phyloP scores from a whole-genome alignment of 192 early-diverging fungal species.

The Kappamyces sp. region DNA sequence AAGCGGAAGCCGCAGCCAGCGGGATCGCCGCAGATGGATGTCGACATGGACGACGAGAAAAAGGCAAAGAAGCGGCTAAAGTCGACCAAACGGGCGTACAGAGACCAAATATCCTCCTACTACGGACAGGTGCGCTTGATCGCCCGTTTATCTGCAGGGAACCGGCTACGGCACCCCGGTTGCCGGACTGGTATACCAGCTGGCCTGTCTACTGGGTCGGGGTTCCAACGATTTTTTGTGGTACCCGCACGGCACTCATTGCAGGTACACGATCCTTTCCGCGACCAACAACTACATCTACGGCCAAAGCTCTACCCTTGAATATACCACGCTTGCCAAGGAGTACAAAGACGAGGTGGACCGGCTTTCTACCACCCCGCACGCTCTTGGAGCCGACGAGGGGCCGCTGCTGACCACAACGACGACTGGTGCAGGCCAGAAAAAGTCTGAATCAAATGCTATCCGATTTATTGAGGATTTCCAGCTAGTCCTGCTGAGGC shows the following conservation, averaged over 20 bases:
- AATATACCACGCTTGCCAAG: conserved; percentile 60
- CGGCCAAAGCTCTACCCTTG: conserved; percentile 61
- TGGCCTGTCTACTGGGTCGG: conserved; percentile 69
- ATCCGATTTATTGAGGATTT: conserved; percentile 74
- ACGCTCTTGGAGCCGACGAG: background rate
- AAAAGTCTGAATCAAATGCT: conserved; percentile 37
- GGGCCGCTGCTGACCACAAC: conserved; percentile 19
- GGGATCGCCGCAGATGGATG: conserved; percentile 25
- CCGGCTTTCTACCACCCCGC: conserved; percentile 38
- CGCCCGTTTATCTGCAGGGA: conserved; percentile 79
- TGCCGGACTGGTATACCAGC: conserved; percentile 61
- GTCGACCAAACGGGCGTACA: conserved; percentile 31
- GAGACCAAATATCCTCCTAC: conserved; percentile 76
- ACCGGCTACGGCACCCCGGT: conserved; percentile 71
- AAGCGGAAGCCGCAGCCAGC: background rate
- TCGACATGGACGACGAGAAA: conserved; percentile 1
- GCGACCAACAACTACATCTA: conserved; percentile 72
- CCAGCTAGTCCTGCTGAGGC: conserved; percentile 76
- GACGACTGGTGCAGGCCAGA: background rate
- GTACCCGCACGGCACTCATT: conserved; percentile 35
- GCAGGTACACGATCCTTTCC: conserved; percentile 73
- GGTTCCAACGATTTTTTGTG: conserved; percentile 70
- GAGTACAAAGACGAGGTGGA: conserved; percentile 67
- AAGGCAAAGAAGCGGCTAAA: conserved; percentile 18
- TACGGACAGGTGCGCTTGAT: no score